Base-by-base conservation (phyloP, 768 basidiomycete genomes). In the Coprinopsis cinerea region DNA sequence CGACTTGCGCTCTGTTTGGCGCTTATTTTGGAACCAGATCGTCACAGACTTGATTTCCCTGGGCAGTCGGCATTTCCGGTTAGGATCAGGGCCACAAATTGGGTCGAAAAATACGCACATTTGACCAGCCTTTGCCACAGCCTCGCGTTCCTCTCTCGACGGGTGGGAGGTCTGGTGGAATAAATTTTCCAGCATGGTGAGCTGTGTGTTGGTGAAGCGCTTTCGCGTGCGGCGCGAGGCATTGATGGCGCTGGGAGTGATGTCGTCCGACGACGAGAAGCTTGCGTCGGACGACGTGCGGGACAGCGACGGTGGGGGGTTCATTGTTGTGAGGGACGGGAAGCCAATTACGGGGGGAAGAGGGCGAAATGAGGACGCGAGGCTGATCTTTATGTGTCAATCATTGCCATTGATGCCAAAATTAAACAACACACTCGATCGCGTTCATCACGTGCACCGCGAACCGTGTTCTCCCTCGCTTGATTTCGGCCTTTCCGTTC, bases 21-120 rank as follows among this genome's bases (percentile, higher is more conserved):
- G 81, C 65, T 81, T 86, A 63, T 89, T 89, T 66, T 89, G 86
- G 62, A 88, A 88, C 86, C 86, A 89, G 34, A 88, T 82, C n/a
- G 84, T 83, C 47, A 83, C 81, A 1, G 81, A 82, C 57, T 81
- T 82, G 24, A 76, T 70, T 61, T 83, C 81, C 82, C 82, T 83
- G 53, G 54, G 42, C 53, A 34, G 49, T 41, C 42, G 45, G 26
- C 15, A 53, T 49, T 39, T 15, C 30, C 44, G 26, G 40, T 48
- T 17, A 20, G 43, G 53, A 20, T 26, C n/a, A 22, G 24, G 35
- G 20, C 9, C 17, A 22, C 14, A 28, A 39, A 48, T 39, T 15
- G 44, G 23, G 20, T 48, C 20, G 30, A 47, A 36, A 52, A 45
- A 49, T 13, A 71, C 83, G 61, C 65, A 87, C 85, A 88, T 85